phyloP scores from a whole-genome alignment of 306 rosid genomes.

The Luffa aegyptiaca region DNA sequence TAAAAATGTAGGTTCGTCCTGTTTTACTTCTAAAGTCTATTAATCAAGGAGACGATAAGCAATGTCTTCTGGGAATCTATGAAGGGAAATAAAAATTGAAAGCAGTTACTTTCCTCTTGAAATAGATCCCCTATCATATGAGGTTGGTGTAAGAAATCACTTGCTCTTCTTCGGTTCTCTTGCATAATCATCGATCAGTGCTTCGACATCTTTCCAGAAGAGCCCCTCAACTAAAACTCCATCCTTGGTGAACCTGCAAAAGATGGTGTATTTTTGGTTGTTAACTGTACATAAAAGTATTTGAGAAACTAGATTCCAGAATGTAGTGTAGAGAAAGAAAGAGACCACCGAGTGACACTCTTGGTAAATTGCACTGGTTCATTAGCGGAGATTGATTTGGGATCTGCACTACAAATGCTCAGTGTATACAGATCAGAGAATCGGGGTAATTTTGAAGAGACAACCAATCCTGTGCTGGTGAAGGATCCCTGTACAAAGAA shows the following conservation, averaged over 20 bases:
- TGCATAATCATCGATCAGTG: conserved; percentile 22
- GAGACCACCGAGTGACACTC: conserved; percentile 46
- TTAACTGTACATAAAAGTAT: not conserved
- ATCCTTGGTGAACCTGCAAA: conserved; percentile 45
- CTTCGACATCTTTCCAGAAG: conserved; percentile 49
- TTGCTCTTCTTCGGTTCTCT: conserved; percentile 41
- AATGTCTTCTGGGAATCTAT: not conserved
- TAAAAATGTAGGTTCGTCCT: not conserved
- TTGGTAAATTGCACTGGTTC: conserved; percentile 29
- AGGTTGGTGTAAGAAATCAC: conserved; percentile 16
- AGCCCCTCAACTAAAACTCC: conserved; percentile 48
- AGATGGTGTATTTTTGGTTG: not conserved
- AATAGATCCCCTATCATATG: not conserved
- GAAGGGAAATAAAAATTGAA: not conserved
- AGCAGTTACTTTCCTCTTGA: not conserved
- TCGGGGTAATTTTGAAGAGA: conserved; percentile 50
- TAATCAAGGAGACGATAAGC: not conserved
- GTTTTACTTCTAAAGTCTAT: not conserved
- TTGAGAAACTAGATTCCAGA: not conserved
- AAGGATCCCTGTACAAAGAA: conserved; percentile 32
- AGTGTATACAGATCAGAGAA: conserved; percentile 51
- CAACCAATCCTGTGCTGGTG: conserved; percentile 44
- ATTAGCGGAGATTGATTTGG: conserved; percentile 47
- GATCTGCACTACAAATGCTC: conserved; percentile 39
- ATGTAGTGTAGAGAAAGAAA: conserved; percentile 17